Conservation (phyloP, 2,329 filamentous ascomycete species). For the Stagonosporopsis tanaceti region DNA sequence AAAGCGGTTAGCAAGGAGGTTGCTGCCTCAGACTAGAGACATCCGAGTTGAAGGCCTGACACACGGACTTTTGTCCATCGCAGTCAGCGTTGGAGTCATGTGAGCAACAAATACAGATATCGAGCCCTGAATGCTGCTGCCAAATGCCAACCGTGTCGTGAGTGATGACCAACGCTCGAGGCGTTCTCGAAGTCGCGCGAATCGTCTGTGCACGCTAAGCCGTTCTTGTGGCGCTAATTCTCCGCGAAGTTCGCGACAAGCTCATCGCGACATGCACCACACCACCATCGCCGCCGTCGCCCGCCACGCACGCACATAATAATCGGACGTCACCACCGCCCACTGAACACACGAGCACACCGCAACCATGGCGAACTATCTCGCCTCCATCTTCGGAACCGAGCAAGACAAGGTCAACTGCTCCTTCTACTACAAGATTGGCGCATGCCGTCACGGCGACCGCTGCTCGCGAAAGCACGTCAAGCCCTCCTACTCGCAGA, state of each 20-base stretch:
- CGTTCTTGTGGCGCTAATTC: conserved; percentile 14
- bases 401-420: conserved; percentile 99
- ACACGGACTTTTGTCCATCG: not conserved
- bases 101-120: not conserved
- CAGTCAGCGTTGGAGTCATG: not conserved
- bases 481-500: conserved; percentile 98
- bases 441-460: conserved; percentile 97
- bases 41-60: not conserved
- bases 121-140: not conserved
- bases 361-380: conserved; percentile 87
- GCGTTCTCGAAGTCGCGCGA: conserved; percentile 18
- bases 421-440: conserved; percentile 99
- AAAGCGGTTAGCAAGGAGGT: conserved; percentile 3
- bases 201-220: conserved; percentile 20
- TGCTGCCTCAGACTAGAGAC: conserved; percentile 9
- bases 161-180: not conserved
- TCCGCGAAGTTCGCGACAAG: conserved; percentile 23
- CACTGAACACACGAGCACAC: not conserved
- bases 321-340: not conserved
- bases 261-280: conserved; percentile 29
- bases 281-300: conserved; percentile 4
- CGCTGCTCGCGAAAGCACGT: conserved; percentile 98
- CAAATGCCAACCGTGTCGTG: not conserved
- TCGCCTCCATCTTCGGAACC: conserved; percentile 98
- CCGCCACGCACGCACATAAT: not conserved